These are phyloP conservation scores for Phaeophleospora eucalypticola DNA, from an alignment of 2,329 filamentous ascomycete species.

Conservation along the genomic window DNA sequence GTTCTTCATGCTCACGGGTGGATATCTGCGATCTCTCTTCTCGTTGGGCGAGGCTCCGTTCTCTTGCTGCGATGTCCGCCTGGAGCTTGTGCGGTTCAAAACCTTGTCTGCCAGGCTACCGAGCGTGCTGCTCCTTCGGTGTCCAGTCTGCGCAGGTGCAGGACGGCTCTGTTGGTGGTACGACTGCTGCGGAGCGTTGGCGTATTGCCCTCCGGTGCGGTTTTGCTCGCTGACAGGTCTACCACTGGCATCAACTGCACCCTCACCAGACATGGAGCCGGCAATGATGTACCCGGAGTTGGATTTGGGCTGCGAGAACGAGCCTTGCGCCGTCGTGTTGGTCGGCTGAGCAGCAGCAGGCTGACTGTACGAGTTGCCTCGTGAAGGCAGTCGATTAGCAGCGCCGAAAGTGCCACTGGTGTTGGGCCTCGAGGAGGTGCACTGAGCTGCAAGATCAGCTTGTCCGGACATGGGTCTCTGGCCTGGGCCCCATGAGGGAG, in stretches of 20 bases:
- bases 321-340: conserved; percentile 82
- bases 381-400: conserved; percentile 61
- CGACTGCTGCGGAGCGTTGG: conserved; percentile 46
- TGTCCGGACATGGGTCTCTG: background rate
- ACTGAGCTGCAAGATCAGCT: background rate
- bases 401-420: conserved; percentile 74
- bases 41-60: conserved; percentile 44
- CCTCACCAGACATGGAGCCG: conserved; percentile 54
- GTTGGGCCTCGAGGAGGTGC: conserved; percentile 58
- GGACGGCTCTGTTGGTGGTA: conserved; percentile 63
- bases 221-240: conserved; percentile 55
- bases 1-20: conserved; percentile 85
- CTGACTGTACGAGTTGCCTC: conserved; percentile 76
- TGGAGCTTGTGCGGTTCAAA: conserved; percentile 62
- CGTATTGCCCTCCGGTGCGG: conserved; percentile 45
- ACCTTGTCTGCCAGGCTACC: conserved; percentile 69
- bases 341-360: conserved; percentile 83
- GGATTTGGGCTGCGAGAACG: conserved; percentile 72
- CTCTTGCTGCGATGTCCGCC: conserved; percentile 29
- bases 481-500: conserved; percentile 34
- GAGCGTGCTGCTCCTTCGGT: conserved; percentile 63
- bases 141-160: conserved; percentile 34
- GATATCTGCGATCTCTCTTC: conserved; percentile 70
- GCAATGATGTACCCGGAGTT: conserved; percentile 67
- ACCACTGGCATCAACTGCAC: conserved; percentile 45